Conservation (phyloP, 106 monocot species). For the Acorus calamus region DNA sequence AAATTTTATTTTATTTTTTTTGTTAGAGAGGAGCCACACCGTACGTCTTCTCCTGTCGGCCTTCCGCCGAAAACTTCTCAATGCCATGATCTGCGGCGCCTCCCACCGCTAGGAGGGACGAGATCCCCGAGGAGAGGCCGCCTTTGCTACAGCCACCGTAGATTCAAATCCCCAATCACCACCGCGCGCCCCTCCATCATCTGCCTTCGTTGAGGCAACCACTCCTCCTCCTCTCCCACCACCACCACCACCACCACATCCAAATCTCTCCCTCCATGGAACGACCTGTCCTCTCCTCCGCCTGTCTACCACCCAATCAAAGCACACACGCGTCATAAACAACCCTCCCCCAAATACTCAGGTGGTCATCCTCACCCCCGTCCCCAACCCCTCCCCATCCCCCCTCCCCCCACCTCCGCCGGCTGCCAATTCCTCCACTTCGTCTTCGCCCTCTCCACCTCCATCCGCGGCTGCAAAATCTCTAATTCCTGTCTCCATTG, state of each 20-base stretch:
- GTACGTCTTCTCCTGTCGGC: too few species aligned
- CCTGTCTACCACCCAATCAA: slow-evolving; percentile 84
- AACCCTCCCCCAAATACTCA: slow-evolving; percentile 51
- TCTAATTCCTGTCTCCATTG: slow-evolving; percentile 51
- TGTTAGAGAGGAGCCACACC: too few species aligned
- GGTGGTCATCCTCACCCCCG: slow-evolving; percentile 69
- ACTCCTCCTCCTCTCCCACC: too few species aligned
- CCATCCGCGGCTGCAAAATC: slow-evolving; percentile 65
- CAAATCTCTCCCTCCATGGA: neutral
- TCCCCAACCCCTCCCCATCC: slow-evolving; percentile 69
- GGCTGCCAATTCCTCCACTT: slow-evolving; percentile 87
- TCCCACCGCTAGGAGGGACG: too few species aligned
- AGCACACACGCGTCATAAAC: slow-evolving; percentile 79
- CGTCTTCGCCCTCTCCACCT: slow-evolving; percentile 74
- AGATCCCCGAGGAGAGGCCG: too few species aligned
- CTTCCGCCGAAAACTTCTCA: too few species aligned
- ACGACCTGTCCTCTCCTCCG: slow-evolving; percentile 32
- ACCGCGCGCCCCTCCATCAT: too few species aligned
- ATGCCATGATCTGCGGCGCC: too few species aligned
- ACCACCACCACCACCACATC: slow-evolving; percentile 6
- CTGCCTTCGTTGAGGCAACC: slow-evolving; percentile 47
- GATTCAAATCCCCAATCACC: too few species aligned
- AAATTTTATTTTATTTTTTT: too few species aligned
- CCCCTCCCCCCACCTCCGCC: slow-evolving; percentile 34
- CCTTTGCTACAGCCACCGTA: neutral